Evolutionary conservation across 352 stramenopile genomes (phyloP).

Genomic region (Phytopythium aichiense): DNA sequence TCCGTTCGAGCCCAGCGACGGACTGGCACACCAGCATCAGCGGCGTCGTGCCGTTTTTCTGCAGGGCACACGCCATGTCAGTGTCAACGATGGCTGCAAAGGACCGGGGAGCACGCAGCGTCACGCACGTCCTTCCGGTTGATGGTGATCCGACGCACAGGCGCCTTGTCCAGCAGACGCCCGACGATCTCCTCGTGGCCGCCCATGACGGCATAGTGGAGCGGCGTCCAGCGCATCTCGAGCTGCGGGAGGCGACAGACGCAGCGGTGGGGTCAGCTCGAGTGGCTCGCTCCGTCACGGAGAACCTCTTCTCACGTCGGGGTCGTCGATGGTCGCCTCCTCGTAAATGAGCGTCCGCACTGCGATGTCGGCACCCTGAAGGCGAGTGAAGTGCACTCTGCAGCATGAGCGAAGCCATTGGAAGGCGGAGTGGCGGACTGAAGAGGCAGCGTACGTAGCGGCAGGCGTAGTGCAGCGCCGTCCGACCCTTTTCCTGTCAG

Average conservation of each 20-base stretch:
- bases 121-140: constrained; percentile 68
- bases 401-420: not conserved
- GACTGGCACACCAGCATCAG: constrained; percentile 53
- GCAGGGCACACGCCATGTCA: constrained; percentile 4
- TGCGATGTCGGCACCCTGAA: constrained; percentile 44
- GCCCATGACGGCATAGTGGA: constrained; percentile 79
- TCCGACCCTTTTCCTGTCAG: constrained; percentile 67
- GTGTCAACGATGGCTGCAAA: not conserved
- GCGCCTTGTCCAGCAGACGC: constrained; percentile 61
- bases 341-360: constrained; percentile 64
- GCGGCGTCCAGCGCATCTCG: constrained; percentile 75
- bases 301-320: constrained; percentile 36
- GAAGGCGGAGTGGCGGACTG: not conserved
- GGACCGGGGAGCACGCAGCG: not conserved
- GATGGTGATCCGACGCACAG: constrained; percentile 71
- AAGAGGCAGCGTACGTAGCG: constrained; percentile 37
- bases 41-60: constrained; percentile 75
- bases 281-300: not conserved
- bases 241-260: constrained; percentile 22
- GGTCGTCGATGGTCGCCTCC: constrained; percentile 71
- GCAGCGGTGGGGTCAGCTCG: not conserved
- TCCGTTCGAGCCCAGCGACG: not conserved
- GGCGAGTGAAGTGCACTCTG: not conserved
- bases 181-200: constrained; percentile 49
- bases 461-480: constrained; percentile 70